phyloP scores from a whole-genome alignment of 257 asterid species.

The Vinca minor region DNA sequence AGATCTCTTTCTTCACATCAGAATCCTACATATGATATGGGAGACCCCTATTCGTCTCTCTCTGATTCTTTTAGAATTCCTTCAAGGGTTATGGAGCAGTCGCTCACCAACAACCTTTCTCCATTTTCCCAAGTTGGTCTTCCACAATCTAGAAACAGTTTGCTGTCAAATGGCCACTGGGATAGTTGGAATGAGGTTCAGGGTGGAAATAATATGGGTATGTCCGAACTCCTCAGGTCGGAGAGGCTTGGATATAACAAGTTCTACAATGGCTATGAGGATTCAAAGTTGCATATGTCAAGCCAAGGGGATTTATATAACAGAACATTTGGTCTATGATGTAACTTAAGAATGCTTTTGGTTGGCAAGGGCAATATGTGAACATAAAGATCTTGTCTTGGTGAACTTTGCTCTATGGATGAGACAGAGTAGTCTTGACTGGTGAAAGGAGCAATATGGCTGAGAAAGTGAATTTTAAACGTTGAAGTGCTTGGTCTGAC shows the following conservation, averaged over 20 bases:
- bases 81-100: constrained; percentile 64
- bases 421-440: constrained; percentile 9
- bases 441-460: constrained; percentile 2
- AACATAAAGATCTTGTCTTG: constrained; percentile 6
- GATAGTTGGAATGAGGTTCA: constrained; percentile 70
- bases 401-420: constrained; percentile 7
- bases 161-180: constrained; percentile 75
- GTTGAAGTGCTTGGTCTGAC: constrained; percentile 19
- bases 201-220: constrained; percentile 49
- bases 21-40: constrained; percentile 52
- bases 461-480: constrained; percentile 14
- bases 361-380: constrained; percentile 5
- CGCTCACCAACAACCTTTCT: constrained; percentile 43
- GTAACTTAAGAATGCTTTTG: constrained; percentile 10
- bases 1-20: constrained; percentile 61
- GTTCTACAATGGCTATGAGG: constrained; percentile 62
- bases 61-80: constrained; percentile 59
- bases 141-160: constrained; percentile 55
- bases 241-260: constrained; percentile 59
- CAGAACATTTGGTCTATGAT: constrained; percentile 66
- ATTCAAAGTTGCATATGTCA: constrained; percentile 57
- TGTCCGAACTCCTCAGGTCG: constrained; percentile 60
- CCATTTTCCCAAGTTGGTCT: constrained; percentile 49
- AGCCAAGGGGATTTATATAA: constrained; percentile 65
- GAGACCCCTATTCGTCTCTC: constrained; percentile 37